These are phyloP conservation scores for Podospora fimiseda DNA, from an alignment of 495 filamentous ascomycete genomes.

Conservation along the genomic window DNA sequence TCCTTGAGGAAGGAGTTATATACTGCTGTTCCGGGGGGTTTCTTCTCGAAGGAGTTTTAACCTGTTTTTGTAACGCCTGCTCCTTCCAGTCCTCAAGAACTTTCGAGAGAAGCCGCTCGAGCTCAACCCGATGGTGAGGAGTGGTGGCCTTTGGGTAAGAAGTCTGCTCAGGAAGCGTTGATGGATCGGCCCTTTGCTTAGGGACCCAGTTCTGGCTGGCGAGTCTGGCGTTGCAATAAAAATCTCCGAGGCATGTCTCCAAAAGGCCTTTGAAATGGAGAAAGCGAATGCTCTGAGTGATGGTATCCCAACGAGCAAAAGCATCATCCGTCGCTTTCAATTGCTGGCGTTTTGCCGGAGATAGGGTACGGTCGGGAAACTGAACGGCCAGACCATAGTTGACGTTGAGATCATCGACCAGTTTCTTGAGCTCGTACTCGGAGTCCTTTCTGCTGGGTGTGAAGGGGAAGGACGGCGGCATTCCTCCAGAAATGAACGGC, in stretches of 20 bases:
- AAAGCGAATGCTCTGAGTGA: slow-evolving; percentile 13
- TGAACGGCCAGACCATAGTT: slow-evolving; percentile 19
- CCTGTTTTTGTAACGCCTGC: background rate
- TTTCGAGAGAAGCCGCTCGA: slow-evolving; percentile 16
- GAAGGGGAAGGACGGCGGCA: background rate
- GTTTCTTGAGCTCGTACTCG: background rate
- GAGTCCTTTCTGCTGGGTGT: slow-evolving; percentile 17
- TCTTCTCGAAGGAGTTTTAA: background rate
- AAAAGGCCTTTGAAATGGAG: slow-evolving; percentile 14
- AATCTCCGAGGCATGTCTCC: slow-evolving; percentile 10
- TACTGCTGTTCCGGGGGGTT: background rate
- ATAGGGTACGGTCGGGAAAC: slow-evolving; percentile 16
- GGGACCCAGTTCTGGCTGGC: slow-evolving; percentile 18
- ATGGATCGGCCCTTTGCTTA: slow-evolving; percentile 8
- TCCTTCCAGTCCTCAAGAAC: slow-evolving; percentile 1
- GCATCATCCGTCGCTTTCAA: slow-evolving; percentile 8
- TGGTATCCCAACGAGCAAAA: slow-evolving; percentile 10
- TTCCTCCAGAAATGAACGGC: background rate
- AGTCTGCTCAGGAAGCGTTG: slow-evolving; percentile 7
- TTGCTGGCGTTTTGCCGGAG: slow-evolving; percentile 11
- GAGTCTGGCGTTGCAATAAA: slow-evolving; percentile 15
- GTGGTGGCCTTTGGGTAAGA: slow-evolving; percentile 13
- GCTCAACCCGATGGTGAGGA: slow-evolving; percentile 2
- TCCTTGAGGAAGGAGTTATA: background rate
- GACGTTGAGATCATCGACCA: slow-evolving; percentile 17